Percentiles rank a stretch among this genome's conserved stretches.
These are phyloP conservation scores for Plectranthus barbatus DNA, from an alignment of 257 asterid genomes.

Conservation along the genomic window DNA sequence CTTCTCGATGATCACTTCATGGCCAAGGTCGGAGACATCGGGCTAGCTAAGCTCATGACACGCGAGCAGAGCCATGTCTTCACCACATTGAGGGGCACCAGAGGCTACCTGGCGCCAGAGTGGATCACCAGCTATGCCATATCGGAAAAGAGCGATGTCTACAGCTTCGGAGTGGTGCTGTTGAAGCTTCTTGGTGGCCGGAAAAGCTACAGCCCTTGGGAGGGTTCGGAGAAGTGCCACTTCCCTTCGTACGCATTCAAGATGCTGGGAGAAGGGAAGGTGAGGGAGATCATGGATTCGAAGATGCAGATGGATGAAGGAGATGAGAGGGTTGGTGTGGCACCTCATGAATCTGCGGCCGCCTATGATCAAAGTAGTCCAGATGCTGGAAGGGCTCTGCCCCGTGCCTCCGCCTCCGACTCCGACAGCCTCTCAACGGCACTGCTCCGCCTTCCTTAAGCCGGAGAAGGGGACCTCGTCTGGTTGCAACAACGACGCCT, in stretches of 20 bases:
- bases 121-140: slow-evolving; percentile 96
- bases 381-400: slow-evolving; percentile 86
- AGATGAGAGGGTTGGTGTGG: slow-evolving; percentile 58
- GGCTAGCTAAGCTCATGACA: slow-evolving; percentile 87
- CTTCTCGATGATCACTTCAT: slow-evolving; percentile 66
- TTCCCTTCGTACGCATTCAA: slow-evolving; percentile 76
- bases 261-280: slow-evolving; percentile 86
- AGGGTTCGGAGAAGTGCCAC: slow-evolving; percentile 63
- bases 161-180: slow-evolving; percentile 86
- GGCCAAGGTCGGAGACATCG: slow-evolving; percentile 80
- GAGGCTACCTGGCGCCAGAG: slow-evolving; percentile 95
- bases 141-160: slow-evolving; percentile 92
- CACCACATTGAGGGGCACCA: slow-evolving; percentile 77
- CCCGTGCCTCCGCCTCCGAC: no score
- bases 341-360: slow-evolving; percentile 68
- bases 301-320: slow-evolving; percentile 42
- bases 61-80: slow-evolving; percentile 81
- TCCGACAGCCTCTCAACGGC: slow-evolving; percentile 55
- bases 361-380: slow-evolving; percentile 85
- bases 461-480: slow-evolving; percentile 72
- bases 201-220: slow-evolving; percentile 58
- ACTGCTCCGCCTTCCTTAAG: slow-evolving; percentile 49
- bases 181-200: slow-evolving; percentile 88
- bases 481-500: slow-evolving; percentile 69
- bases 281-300: slow-evolving; percentile 54